These are phyloP conservation scores for Candida sanyaensis DNA, from an alignment of 1,139 yeast genomes.

Conservation along the genomic window DNA sequence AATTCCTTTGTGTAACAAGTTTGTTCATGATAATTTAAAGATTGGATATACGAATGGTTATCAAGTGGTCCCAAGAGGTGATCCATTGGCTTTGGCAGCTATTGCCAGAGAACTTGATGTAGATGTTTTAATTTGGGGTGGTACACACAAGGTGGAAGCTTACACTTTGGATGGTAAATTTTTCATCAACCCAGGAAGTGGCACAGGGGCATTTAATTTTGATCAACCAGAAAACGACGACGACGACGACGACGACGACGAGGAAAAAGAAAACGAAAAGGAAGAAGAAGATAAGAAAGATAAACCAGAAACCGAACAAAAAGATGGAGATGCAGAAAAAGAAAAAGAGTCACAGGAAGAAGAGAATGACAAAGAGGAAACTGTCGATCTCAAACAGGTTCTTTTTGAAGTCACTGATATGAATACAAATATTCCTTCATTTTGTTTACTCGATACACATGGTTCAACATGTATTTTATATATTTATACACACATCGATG, in stretches of 20 bases:
- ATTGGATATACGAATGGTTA: conserved; percentile 88
- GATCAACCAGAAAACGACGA: conserved; percentile 42
- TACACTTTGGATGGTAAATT: conserved; percentile 90
- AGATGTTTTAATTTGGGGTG: conserved; percentile 95
- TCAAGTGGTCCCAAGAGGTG: conserved; percentile 80
- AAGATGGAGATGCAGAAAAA: conserved; percentile 20
- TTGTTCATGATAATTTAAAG: conserved; percentile 68
- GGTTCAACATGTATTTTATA: conserved; percentile 77
- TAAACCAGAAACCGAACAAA: conserved; percentile 23
- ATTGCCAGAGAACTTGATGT: conserved; percentile 91
- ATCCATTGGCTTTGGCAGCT: conserved; percentile 79
- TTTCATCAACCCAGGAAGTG: conserved; percentile 93
- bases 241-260: no score
- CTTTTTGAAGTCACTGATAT: conserved; percentile 22
- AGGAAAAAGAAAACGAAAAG: conserved; percentile 43
- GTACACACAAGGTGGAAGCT: conserved; percentile 90
- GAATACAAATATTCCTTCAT: conserved; percentile 63
- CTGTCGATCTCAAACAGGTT: conserved; percentile 14
- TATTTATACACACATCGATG: conserved; percentile 78
- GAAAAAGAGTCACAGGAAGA: conserved; percentile 14
- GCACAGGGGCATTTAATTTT: conserved; percentile 83
- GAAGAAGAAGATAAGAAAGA: conserved; percentile 21
- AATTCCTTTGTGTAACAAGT: conserved; percentile 66
- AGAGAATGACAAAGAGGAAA: conserved; percentile 6
- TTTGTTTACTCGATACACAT: conserved; percentile 83